phyloP scores from a whole-genome alignment of 208 protist genomes.

The Borovskyia barvae region DNA sequence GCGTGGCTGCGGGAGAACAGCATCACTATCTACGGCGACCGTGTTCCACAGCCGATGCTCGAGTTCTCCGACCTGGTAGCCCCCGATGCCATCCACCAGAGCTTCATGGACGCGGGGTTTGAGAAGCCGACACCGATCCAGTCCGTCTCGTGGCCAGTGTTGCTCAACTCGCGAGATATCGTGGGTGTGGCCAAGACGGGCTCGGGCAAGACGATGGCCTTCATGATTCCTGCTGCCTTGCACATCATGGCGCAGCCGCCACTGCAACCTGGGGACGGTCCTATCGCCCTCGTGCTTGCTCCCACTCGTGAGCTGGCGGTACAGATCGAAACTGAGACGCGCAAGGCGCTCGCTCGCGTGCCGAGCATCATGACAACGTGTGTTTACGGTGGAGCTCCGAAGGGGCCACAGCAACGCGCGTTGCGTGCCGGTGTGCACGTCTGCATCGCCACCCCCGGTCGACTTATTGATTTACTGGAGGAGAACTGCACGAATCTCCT shows the following conservation, averaged over 20 bases:
- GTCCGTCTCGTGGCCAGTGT: slow-evolving; percentile 83
- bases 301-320: slow-evolving; percentile 91
- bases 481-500: slow-evolving; percentile 91
- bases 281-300: slow-evolving; percentile 86
- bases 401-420: slow-evolving; percentile 68
- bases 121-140: slow-evolving; percentile 87
- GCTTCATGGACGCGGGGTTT: slow-evolving; percentile 81
- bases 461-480: slow-evolving; percentile 96
- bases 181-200: slow-evolving; percentile 90
- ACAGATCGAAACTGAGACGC: slow-evolving; percentile 89
- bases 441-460: slow-evolving; percentile 95
- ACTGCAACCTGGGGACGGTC: slow-evolving; percentile 82
- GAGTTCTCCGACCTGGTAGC: slow-evolving; percentile 78
- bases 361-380: slow-evolving; percentile 67
- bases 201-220: slow-evolving; percentile 92
- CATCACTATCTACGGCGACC: slow-evolving; percentile 86
- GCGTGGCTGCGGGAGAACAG: slow-evolving; percentile 68
- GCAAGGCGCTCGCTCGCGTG: slow-evolving; percentile 68
- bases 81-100: slow-evolving; percentile 73
- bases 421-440: slow-evolving; percentile 81
- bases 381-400: slow-evolving; percentile 83
- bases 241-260: slow-evolving; percentile 89
- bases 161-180: slow-evolving; percentile 86
- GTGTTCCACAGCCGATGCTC: slow-evolving; percentile 83
- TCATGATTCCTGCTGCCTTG: slow-evolving; percentile 89